Base-by-base conservation (phyloP, 768 basidiomycete genomes). In the Cubamyces sp. region DNA sequence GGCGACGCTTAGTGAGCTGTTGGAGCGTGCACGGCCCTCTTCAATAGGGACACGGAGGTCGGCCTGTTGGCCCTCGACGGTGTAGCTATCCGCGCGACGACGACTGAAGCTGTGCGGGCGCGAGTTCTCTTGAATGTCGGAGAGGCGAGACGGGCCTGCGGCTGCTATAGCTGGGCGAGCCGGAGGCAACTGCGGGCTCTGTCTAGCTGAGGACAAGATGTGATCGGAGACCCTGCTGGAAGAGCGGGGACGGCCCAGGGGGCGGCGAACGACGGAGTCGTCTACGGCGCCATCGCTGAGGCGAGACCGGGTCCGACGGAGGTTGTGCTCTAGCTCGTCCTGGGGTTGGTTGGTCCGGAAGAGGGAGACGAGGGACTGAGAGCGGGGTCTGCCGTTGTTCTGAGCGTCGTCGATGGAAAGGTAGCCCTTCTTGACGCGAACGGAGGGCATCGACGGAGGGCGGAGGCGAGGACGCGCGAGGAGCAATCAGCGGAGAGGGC, bases 361-460 rank as follows among this genome's bases (percentile, higher is more conserved):
- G 34, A 57, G 55, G n/a, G 57, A 50, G 34, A 64, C 57, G 21
- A 67, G 41, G 26, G 70, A 66, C 54, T 61, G 66, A 14, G 65
- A 64, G 30, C 65, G 64, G 26, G 58, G 67, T 15, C 65, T 61
- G 25, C 46, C 47, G 41, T 15, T 46, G 8, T 43, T 48, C 11
- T 28, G 40, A 23, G 42, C 45, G 43, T 71, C 67, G 51, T 50
- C 40, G 42, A 73, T 64, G 53, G 43, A 40, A 12, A 60, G 50
- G 65, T 71, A 73, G 51, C 68, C 67, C 34, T 68, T 66, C 69
- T 73, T 79, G 55, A 84, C 75, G 67, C 81, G 77, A 57, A 84
- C 75, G 42, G 83, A 84, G 40, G 82, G 81, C 81, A 83, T 83
- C 28, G 54, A 53, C 59, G 39, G 46, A 41, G 49, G 30, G 55